Evolutionary conservation across 2,329 filamentous ascomycete genomes (phyloP).

Genomic region (Raffaelea arxii): DNA sequence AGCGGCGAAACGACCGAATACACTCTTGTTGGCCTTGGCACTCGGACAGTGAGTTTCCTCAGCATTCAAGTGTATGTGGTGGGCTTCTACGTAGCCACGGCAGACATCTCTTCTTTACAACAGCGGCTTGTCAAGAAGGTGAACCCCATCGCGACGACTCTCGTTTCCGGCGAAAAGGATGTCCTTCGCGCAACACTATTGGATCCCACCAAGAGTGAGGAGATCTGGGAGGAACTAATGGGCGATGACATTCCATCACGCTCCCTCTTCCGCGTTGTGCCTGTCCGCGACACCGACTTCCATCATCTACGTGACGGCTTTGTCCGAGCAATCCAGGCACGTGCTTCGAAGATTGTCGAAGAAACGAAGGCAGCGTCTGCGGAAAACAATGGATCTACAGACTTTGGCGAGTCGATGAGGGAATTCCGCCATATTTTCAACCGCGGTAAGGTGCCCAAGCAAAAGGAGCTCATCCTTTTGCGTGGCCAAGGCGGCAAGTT

Average conservation of each 20-base stretch:
- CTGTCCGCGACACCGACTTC: conserved; percentile 91
- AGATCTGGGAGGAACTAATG: conserved; percentile 66
- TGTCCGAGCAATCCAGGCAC: conserved; percentile 72
- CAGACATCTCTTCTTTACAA: conserved; percentile 75
- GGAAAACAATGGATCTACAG: conserved; percentile 29
- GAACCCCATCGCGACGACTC: conserved; percentile 68
- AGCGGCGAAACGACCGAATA: conserved; percentile 51
- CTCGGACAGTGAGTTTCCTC: conserved; percentile 83
- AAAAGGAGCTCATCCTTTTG: conserved; percentile 63
- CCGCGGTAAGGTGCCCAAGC: conserved; percentile 70
- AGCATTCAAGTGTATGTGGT: conserved; percentile 90
- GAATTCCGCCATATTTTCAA: conserved; percentile 78
- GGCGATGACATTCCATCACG: conserved; percentile 54
- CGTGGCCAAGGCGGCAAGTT: conserved; percentile 58
- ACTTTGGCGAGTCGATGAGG: conserved; percentile 64
- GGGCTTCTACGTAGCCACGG: conserved; percentile 79
- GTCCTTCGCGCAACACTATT: conserved; percentile 58
- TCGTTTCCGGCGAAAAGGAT: conserved; percentile 75
- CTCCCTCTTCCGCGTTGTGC: conserved; percentile 73
- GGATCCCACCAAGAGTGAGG: conserved; percentile 58
- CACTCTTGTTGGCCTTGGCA: conserved; percentile 77
- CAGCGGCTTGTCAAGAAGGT: conserved; percentile 64
- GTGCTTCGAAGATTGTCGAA: conserved; percentile 37
- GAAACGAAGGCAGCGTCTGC: not conserved
- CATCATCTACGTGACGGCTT: conserved; percentile 85